A percentile compares a stretch with the other conserved stretches of the same genome.
Conservation (phyloP, 192 early-diverging fungal species). For the Podila verticillata region DNA sequence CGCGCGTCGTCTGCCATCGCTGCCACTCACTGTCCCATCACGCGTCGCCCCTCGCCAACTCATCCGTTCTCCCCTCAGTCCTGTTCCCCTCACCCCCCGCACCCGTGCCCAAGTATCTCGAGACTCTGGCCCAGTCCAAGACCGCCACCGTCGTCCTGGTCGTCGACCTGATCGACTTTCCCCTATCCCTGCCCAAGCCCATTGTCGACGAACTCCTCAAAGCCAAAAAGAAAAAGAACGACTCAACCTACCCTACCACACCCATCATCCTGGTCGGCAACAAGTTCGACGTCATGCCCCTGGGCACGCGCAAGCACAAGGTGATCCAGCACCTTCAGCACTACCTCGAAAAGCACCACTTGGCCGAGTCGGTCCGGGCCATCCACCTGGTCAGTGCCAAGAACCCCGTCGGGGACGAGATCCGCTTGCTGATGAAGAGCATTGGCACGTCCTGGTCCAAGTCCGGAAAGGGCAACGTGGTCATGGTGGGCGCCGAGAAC, state of each 20-base stretch:
- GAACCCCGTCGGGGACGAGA: conserved; percentile 44
- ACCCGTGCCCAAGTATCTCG: conserved; percentile 38
- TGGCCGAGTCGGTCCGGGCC: conserved; percentile 13
- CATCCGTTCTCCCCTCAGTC: conserved; percentile 4
- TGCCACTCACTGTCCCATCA: conserved; percentile 46
- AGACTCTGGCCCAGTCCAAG: conserved; percentile 35
- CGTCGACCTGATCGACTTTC: conserved; percentile 43
- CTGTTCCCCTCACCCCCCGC: conserved; percentile 30
- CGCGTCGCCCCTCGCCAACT: conserved; percentile 23
- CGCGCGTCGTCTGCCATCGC: conserved; percentile 28
- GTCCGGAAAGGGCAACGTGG: conserved; percentile 30
- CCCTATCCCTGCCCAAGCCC: conserved; percentile 30
- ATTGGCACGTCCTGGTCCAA: conserved; percentile 24
- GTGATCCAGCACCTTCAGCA: conserved; percentile 11
- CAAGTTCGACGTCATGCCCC: conserved; percentile 49
- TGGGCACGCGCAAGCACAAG: conserved; percentile 19
- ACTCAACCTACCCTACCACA: conserved; percentile 13
- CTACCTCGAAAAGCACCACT: conserved; percentile 17
- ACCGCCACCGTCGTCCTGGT: conserved; percentile 37
- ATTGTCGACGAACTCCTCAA: conserved; percentile 32
- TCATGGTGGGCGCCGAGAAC: conserved; percentile 45
- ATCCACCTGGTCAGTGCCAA: conserved; percentile 47
- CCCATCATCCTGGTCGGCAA: conserved; percentile 44
- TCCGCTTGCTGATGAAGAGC: conserved; percentile 25
- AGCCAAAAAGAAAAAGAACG: not conserved